Percentiles rank a stretch among this genome's conserved stretches.
Conservation (phyloP, 2,329 filamentous ascomycete genomes). For the Sclerotinia spermophila region DNA sequence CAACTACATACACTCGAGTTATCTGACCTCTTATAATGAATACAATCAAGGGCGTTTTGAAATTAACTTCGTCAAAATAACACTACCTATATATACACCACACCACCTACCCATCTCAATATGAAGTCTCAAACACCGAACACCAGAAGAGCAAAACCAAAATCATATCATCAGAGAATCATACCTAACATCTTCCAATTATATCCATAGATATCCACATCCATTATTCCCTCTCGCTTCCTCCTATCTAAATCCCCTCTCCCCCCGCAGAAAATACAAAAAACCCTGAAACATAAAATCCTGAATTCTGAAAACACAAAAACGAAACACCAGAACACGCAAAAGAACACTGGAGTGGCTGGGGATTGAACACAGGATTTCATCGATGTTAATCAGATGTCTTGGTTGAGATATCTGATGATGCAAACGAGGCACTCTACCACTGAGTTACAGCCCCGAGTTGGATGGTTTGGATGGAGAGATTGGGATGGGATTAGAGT, state of each 20-base stretch:
- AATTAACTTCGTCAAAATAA: neutral
- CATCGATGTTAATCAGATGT: neutral
- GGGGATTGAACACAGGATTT: constrained; percentile 9
- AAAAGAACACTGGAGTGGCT: neutral
- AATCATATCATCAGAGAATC: neutral
- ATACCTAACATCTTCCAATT: neutral
- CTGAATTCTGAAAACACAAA: neutral
- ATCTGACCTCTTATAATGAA: neutral
- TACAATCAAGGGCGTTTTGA: too few relatives aligned
- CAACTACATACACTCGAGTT: neutral
- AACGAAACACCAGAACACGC: too few relatives aligned
- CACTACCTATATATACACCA: neutral
- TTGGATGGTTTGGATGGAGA: neutral
- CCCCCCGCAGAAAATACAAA: neutral
- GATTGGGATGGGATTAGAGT: rapidly evolving
- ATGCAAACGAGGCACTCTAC: constrained; percentile 9
- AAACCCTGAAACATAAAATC: neutral
- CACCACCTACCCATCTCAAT: neutral
- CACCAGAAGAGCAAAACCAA: too few relatives aligned
- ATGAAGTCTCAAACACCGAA: neutral
- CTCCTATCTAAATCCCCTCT: neutral
- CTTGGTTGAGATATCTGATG: rapidly evolving
- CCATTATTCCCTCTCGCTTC: neutral
- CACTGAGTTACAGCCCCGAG: constrained; percentile 4
- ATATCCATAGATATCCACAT: neutral